Evolutionary conservation across 2,329 filamentous ascomycete species (phyloP).

Genomic region (Nothopassalora personata): DNA sequence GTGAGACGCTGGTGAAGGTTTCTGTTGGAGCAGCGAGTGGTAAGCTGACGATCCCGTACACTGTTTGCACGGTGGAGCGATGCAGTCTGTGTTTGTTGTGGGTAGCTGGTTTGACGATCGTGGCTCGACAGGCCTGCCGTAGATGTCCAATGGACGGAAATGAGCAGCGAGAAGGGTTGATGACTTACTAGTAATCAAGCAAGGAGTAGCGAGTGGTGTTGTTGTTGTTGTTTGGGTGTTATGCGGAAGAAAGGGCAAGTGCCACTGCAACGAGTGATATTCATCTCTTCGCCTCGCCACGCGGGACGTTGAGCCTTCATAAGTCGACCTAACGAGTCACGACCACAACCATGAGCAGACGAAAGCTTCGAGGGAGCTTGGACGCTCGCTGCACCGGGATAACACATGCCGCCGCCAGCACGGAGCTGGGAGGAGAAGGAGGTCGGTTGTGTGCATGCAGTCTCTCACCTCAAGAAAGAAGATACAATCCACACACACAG

Average conservation of each 20-base stretch:
- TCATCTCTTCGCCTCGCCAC: not conserved
- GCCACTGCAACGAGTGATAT: not conserved
- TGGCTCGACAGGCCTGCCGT: not conserved
- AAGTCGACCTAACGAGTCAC: not conserved
- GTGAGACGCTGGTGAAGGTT: slow-evolving; percentile 1
- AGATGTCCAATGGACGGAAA: not conserved
- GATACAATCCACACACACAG: no score
- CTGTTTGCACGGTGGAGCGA: not conserved
- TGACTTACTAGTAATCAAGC: slow-evolving; percentile 6
- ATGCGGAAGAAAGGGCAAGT: not conserved
- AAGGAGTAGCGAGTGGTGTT: slow-evolving; percentile 3
- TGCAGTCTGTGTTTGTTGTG: not conserved
- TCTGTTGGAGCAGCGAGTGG: not conserved
- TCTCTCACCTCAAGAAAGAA: no score
- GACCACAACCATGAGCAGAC: not conserved
- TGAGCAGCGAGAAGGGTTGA: not conserved
- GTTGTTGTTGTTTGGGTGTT: not conserved
- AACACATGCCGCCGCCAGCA: not conserved
- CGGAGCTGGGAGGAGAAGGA: not conserved
- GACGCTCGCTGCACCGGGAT: not conserved
- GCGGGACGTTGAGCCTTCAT: slow-evolving; percentile 1
- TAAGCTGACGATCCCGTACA: not conserved
- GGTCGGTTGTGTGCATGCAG: no score
- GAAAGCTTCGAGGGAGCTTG: slow-evolving; percentile 1
- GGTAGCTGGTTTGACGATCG: not conserved